Percentiles rank a stretch among this genome's conserved stretches.
These are phyloP conservation scores for Scolecobasidium constrictum DNA, from an alignment of 2,329 filamentous ascomycete genomes.

Conservation along the genomic window DNA sequence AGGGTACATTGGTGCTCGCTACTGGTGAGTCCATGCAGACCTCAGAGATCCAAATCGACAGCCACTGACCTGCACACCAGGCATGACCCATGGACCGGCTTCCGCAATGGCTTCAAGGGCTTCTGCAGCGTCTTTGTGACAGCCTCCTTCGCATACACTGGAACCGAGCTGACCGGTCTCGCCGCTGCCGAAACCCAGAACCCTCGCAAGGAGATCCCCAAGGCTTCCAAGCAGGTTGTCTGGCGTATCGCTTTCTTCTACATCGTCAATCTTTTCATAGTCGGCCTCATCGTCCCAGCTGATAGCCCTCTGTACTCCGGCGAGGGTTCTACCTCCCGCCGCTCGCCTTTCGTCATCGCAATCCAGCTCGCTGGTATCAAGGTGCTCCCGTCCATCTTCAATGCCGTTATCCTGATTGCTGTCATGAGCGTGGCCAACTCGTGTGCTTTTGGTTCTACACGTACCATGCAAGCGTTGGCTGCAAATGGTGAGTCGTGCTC, in stretches of 20 bases:
- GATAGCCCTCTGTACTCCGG: slow-evolving; percentile 24
- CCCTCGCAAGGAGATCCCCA: slow-evolving; percentile 37
- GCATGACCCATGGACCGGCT: slow-evolving; percentile 46
- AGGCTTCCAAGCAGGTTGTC: slow-evolving; percentile 34
- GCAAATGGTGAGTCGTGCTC: no score
- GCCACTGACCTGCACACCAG: slow-evolving; percentile 15
- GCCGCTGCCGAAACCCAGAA: slow-evolving; percentile 48
- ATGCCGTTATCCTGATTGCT: slow-evolving; percentile 52
- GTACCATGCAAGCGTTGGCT: slow-evolving; percentile 45
- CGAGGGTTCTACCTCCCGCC: slow-evolving; percentile 22
- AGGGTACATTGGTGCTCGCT: slow-evolving; percentile 50
- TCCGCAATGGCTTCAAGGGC: slow-evolving; percentile 50
- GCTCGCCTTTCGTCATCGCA: slow-evolving; percentile 57
- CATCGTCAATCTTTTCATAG: slow-evolving; percentile 30
- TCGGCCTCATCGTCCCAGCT: slow-evolving; percentile 32
- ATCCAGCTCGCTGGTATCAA: slow-evolving; percentile 49
- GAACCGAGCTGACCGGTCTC: slow-evolving; percentile 51
- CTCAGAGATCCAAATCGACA: not conserved
- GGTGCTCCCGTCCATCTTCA: slow-evolving; percentile 54
- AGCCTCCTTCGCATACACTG: slow-evolving; percentile 51
- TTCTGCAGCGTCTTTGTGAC: slow-evolving; percentile 54
- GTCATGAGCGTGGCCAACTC: slow-evolving; percentile 51
- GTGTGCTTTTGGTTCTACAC: slow-evolving; percentile 45
- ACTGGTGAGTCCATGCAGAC: no score
- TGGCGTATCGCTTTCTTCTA: slow-evolving; percentile 38